phyloP scores from a whole-genome alignment of 2,329 filamentous ascomycete genomes.

The Didymella arachidicola region DNA sequence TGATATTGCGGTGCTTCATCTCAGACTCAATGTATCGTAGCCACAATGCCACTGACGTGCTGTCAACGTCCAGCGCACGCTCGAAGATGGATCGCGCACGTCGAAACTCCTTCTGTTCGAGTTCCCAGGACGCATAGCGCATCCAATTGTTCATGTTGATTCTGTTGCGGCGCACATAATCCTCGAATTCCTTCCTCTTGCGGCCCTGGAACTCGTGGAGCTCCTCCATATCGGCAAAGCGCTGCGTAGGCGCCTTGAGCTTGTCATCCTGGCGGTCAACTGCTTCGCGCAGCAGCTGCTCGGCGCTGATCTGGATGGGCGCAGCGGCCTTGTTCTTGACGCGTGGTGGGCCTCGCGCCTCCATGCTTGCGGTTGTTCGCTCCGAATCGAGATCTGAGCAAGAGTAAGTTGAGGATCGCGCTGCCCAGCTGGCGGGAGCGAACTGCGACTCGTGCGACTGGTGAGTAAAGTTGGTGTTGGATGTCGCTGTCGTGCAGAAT shows the following conservation, averaged over 20 bases:
- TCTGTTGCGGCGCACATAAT: conserved; percentile 94
- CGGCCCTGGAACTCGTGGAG: conserved; percentile 96
- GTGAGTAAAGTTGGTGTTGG: not conserved
- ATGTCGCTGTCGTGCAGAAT: not conserved
- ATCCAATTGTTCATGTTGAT: conserved; percentile 99
- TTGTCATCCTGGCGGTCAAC: conserved; percentile 93
- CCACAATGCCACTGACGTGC: conserved; percentile 87
- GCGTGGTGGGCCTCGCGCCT: conserved; percentile 88
- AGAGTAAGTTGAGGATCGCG: not conserved
- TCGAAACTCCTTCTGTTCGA: conserved; percentile 96
- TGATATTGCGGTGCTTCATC: conserved; percentile 81
- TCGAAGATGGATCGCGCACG: conserved; percentile 94
- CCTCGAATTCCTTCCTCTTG: conserved; percentile 95
- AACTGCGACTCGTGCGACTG: not conserved
- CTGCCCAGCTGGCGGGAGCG: conserved; percentile 15
- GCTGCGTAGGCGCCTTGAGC: conserved; percentile 88
- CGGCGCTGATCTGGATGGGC: conserved; percentile 83
- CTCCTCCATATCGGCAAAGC: conserved; percentile 96
- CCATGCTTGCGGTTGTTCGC: conserved; percentile 67
- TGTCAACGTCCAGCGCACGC: conserved; percentile 88
- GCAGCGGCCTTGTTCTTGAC: conserved; percentile 99
- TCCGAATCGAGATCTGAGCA: not conserved
- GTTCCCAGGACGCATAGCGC: conserved; percentile 95
- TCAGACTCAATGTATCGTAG: conserved; percentile 93
- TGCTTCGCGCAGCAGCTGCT: conserved; percentile 95